A percentile compares a stretch with the other conserved stretches of the same genome.
Evolutionary conservation across 2,329 filamentous ascomycete species (phyloP).

Genomic region (Fusarium praegraminearum): DNA sequence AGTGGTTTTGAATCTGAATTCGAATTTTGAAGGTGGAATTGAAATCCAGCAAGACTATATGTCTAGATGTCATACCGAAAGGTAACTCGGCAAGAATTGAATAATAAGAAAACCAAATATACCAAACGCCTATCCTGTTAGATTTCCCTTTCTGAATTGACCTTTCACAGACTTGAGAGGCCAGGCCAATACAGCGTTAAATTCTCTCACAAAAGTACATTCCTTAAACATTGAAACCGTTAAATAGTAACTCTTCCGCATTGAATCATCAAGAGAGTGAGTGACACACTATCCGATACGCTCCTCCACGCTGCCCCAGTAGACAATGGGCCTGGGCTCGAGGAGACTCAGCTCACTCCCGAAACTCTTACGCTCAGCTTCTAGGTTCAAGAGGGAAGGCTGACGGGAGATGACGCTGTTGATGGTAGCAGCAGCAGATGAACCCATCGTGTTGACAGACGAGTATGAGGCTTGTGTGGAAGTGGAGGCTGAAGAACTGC

Average conservation of each 20-base stretch:
- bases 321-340: constrained; percentile 72
- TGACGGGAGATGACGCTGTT: constrained; percentile 71
- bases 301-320: constrained; percentile 73
- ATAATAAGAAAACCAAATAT: constrained; percentile 16
- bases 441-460: constrained; percentile 59
- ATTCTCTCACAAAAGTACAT: not conserved
- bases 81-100: constrained; percentile 20
- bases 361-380: constrained; percentile 68
- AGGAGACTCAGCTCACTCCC: constrained; percentile 67
- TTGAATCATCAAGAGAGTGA: constrained; percentile 13
- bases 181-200: constrained; percentile 31
- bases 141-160: constrained; percentile 3
- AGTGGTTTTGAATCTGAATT: constrained; percentile 1
- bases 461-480: constrained; percentile 52
- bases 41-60: constrained; percentile 20
- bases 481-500: constrained; percentile 60
- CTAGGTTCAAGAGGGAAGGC: constrained; percentile 67
- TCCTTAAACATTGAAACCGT: constrained; percentile 13
- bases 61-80: constrained; percentile 25
- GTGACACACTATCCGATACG: constrained; percentile 58
- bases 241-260: constrained; percentile 3
- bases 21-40: constrained; percentile 4
- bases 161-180: constrained; percentile 21
- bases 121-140: constrained; percentile 31
- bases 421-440: constrained; percentile 63